phyloP scores from a whole-genome alignment of 2,329 filamentous ascomycete species.

The Phialophora expanda region DNA sequence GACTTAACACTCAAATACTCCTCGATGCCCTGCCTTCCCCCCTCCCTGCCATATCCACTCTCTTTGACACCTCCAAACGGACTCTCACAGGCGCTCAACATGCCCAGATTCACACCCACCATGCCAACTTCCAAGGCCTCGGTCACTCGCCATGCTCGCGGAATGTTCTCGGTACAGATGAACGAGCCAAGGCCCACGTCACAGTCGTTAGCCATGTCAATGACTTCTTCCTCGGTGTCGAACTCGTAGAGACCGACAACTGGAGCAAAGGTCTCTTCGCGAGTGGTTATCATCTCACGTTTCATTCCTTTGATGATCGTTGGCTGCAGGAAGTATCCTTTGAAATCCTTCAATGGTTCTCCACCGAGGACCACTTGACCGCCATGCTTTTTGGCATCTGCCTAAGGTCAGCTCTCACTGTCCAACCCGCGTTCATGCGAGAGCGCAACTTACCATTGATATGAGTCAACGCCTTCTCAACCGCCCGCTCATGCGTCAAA shows the following conservation, averaged over 20 bases:
- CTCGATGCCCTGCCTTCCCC: conserved; percentile 55
- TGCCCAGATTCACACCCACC: conserved; percentile 67
- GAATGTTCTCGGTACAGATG: conserved; percentile 58
- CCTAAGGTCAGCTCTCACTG: conserved; percentile 14
- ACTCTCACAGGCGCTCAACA: conserved; percentile 34
- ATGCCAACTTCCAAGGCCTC: conserved; percentile 81
- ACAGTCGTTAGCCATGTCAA: conserved; percentile 60
- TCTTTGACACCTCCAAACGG: conserved; percentile 41
- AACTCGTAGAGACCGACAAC: conserved; percentile 46
- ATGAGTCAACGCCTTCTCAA: conserved; percentile 39
- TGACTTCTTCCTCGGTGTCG: conserved; percentile 63
- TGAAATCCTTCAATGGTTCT: conserved; percentile 32
- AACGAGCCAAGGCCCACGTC: conserved; percentile 63
- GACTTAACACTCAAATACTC: conserved; percentile 41
- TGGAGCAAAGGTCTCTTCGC: conserved; percentile 65
- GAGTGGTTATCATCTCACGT: conserved; percentile 47
- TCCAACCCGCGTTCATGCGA: neutral
- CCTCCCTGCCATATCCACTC: conserved; percentile 59
- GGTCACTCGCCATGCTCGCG: conserved; percentile 65
- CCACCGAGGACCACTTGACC: conserved; percentile 42
- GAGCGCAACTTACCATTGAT: conserved; percentile 35
- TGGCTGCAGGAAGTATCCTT: conserved; percentile 49
- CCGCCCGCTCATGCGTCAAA: conserved; percentile 51
- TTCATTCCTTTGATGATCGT: conserved; percentile 41
- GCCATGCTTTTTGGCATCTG: conserved; percentile 41